Evolutionary conservation across 2,329 filamentous ascomycete species (phyloP), one percentile per base, ranked within the genome.

Genomic region (Penicillium sp.): DNA sequence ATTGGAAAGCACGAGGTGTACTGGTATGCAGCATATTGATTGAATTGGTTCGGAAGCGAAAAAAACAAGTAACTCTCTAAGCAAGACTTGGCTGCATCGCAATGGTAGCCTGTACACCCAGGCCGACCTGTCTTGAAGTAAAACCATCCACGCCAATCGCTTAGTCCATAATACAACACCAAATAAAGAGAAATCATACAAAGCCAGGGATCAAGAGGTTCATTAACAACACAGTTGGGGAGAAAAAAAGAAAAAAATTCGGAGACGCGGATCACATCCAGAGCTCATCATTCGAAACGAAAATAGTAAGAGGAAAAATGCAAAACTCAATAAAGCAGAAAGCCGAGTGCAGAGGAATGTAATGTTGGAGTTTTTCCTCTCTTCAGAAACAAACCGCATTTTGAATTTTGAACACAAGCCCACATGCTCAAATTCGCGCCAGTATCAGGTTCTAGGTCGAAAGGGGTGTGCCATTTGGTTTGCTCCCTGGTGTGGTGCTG

Each of bases 401-500:
- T 62, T 59, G 36, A n/a, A 39, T 8, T 44, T 33, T 27, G 34
- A 46, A 34, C 21, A 23, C 13, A 44, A 16, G 9, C 25, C 10
- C 43, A 44, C 36, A 15, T 34, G 21, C 44, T 49, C 13, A 39
- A 53, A 45, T 10, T 9, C 44, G 25, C 25, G 16, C 9, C n/a
- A 43, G 31, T 19, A 46, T 34, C 21, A 45, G 19, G 10, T 19
- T 11, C 29, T 60, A 70, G 63, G 62, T 65, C 27, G 62, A 62
- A 13, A 68, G 63, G 11, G 69, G 68, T 1, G 69, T 72, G 27
- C 70, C 69, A 29, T 70, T 73, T 41, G 65, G 68, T 49, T 66
- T 72, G 58, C 62, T 70, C 31, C 64, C 67, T 19, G 73, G 72
- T 11, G 72, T 75, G 15, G 68, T 62, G 54, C 72, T 75, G 39